A percentile compares a stretch with the other conserved stretches of the same genome.
These are phyloP conservation scores for Butyriboletus appendiculatus DNA, from an alignment of 1,284 basidiomycete species.

Conservation along the genomic window DNA sequence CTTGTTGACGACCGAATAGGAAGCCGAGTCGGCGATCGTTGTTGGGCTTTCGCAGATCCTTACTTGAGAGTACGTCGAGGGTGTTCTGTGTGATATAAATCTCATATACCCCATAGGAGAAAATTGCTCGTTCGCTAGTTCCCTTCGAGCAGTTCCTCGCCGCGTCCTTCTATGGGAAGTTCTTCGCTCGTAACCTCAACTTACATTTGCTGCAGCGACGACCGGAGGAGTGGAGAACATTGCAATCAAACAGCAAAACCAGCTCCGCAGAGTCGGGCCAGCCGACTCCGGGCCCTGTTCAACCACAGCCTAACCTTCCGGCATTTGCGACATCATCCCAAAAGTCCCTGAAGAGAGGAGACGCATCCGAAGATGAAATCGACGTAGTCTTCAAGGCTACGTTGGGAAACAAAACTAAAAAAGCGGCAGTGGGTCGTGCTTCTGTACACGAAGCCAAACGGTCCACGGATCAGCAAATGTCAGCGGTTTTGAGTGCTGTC, in stretches of 20 bases:
- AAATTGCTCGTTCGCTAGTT: constrained; percentile 81
- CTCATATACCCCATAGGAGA: constrained; percentile 62
- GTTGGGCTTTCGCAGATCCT: constrained; percentile 86
- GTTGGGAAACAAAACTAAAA: constrained; percentile 59
- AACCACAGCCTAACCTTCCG: not conserved
- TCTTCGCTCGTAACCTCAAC: constrained; percentile 79
- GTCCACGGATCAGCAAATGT: constrained; percentile 31
- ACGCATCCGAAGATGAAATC: constrained; percentile 57
- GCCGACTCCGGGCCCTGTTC: not conserved
- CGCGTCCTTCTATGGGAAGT: constrained; percentile 83
- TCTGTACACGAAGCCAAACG: constrained; percentile 9
- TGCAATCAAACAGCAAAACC: constrained; percentile 41
- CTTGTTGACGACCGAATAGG: constrained; percentile 89
- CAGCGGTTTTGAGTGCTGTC: constrained; percentile 35
- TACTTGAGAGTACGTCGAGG: constrained; percentile 75
- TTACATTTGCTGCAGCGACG: constrained; percentile 76
- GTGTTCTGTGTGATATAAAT: constrained; percentile 3
- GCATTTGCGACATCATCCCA: not conserved
- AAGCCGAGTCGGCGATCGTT: constrained; percentile 83
- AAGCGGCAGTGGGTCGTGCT: constrained; percentile 27
- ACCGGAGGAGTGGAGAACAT: constrained; percentile 80
- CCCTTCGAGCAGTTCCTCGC: constrained; percentile 70
- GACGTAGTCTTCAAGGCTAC: constrained; percentile 64
- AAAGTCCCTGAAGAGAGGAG: constrained; percentile 35
- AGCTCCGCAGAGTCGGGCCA: constrained; percentile 4